Conservation (phyloP, 495 filamentous ascomycete genomes). For the Neurospora africana region DNA sequence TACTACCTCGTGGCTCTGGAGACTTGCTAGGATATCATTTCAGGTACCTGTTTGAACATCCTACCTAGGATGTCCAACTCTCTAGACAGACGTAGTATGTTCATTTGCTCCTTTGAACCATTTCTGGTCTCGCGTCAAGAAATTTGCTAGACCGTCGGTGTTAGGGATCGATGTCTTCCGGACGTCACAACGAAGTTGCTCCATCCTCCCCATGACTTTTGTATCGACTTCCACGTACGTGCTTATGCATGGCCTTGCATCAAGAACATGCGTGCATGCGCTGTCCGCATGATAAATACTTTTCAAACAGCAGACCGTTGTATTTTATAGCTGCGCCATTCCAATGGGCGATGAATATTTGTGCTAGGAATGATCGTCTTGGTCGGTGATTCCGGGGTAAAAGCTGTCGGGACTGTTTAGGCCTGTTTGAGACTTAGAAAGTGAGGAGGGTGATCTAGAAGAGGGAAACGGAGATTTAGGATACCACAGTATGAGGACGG, state of each 20-base stretch:
- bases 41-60: neutral
- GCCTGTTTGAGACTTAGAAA: neutral
- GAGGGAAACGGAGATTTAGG: neutral
- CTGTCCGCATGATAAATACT: neutral
- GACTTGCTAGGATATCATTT: no score
- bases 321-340: neutral
- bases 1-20: no score
- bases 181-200: neutral
- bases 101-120: neutral
- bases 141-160: neutral
- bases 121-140: neutral
- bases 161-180: neutral
- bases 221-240: neutral
- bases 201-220: neutral
- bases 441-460: neutral
- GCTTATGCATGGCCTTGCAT: neutral
- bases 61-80: neutral
- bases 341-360: neutral
- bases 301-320: neutral
- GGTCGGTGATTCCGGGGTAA: neutral
- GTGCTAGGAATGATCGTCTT: neutral
- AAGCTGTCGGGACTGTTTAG: neutral
- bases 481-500: neutral
- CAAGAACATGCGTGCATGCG: neutral
- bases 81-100: neutral